A percentile compares a stretch with the other conserved stretches of the same genome.
Evolutionary conservation across 176 grass and related monocot species (phyloP).

Genomic region (Oropetium thomaeum): DNA sequence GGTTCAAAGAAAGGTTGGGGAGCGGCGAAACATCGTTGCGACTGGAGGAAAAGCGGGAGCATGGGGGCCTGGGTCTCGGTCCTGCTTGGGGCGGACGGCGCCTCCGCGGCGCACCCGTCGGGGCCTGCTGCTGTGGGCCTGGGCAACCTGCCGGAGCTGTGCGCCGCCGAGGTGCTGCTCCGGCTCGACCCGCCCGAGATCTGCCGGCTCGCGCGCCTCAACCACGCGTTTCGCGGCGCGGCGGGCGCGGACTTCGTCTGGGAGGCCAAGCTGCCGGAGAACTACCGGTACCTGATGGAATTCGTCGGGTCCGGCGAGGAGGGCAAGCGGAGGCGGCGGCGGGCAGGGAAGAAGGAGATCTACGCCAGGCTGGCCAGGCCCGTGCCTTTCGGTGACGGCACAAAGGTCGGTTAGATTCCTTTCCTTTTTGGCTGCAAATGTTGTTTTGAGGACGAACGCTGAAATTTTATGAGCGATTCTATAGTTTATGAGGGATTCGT

Average conservation of each 20-base stretch:
- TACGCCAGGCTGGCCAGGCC: slow-evolving; percentile 68
- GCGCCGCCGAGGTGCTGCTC: slow-evolving; percentile 63
- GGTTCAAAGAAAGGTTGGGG: not conserved
- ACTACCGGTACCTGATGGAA: slow-evolving; percentile 61
- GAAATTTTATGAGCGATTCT: not conserved
- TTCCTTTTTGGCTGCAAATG: not conserved
- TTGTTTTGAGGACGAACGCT: not conserved
- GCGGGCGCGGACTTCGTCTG: slow-evolving; percentile 82
- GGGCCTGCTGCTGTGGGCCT: slow-evolving; percentile 46
- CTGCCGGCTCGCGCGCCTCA: slow-evolving; percentile 65
- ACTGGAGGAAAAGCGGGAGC: slow-evolving; percentile 36
- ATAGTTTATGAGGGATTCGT: not conserved
- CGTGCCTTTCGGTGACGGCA: slow-evolving; percentile 53
- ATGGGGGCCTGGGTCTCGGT: slow-evolving; percentile 81
- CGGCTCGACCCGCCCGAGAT: slow-evolving; percentile 82
- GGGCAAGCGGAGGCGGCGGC: not conserved
- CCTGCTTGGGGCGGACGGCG: slow-evolving; percentile 41
- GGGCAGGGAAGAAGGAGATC: slow-evolving; percentile 69
- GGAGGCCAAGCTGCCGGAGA: slow-evolving; percentile 88
- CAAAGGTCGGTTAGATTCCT: slow-evolving; percentile 45
- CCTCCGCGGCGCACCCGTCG: not conserved
- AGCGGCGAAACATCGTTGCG: slow-evolving; percentile 8
- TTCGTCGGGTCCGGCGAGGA: slow-evolving; percentile 46
- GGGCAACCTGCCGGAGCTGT: slow-evolving; percentile 80
- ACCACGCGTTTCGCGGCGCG: slow-evolving; percentile 63